Base-by-base conservation (phyloP, 768 basidiomycete genomes). In the Leccinum disarticulatum region DNA sequence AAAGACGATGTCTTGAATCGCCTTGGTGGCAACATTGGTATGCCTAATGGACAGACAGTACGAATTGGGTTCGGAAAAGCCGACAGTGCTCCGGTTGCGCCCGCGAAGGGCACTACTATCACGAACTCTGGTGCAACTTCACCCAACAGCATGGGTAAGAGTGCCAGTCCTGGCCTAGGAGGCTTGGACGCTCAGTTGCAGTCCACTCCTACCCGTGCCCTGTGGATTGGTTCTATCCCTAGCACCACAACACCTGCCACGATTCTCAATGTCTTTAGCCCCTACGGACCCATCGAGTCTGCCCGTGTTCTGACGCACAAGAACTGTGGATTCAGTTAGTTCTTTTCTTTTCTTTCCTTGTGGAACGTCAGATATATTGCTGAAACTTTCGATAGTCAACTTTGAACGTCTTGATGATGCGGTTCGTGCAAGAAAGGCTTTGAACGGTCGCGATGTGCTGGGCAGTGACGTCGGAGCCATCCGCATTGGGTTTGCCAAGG, bases 51-150 rank as follows among this genome's bases (percentile, higher is more conserved):
- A 14, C 93, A 95, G 73, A 93, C 93, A 1, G 96, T 99, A 55
- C 88, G 97, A 50, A 95, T 99, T 68, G 97, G 97, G 2, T 99
- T 97, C 71, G 97, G 96, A 27, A 99, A 98, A 73, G 94, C 94
- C 2, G 95, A 98, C 68, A 95, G 94, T 66, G 96, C 93, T 5
- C 96, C 96, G 31, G 87, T 92, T 43, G 91, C 93, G 8, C 91
- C 93, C 15, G 87, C 91, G 35, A 93, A 92, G 66, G 89, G 89
- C 27, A 81, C 82, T 27, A 77, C 79, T 41, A 78, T 86, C 14
- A 81, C 83, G 52, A 86, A 81, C 64, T 83, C 88, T 30, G 81
- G 84, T 15, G 80, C 87, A 14, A 83, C 87, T 2, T 87, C 89
- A 0, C 85, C 90, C 15, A 81, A 83, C 54, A 73, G 78, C 56